Evolutionary conservation across 257 asterid genomes (phyloP).

Genomic region (Sherardia arvensis): DNA sequence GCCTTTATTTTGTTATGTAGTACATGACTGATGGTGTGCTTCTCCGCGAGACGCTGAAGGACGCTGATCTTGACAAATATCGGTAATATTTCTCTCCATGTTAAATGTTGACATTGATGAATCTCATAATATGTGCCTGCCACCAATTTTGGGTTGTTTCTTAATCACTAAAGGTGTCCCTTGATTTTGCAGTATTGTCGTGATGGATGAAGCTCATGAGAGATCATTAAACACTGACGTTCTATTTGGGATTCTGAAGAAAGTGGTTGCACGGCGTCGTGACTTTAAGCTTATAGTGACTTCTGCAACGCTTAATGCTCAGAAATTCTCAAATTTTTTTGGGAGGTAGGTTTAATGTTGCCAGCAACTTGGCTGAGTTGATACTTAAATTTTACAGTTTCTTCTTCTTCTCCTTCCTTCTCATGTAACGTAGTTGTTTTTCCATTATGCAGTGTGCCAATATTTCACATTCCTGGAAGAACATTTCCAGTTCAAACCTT

Average conservation of each 20-base stretch:
- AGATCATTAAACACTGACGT: constrained; percentile 85
- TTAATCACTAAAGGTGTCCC: background rate
- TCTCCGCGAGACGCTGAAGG: constrained; percentile 87
- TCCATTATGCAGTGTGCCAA: constrained; percentile 64
- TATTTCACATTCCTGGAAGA: constrained; percentile 94
- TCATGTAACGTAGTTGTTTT: background rate
- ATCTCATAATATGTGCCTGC: constrained; percentile 5
- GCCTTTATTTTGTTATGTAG: constrained; percentile 26
- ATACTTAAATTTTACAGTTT: background rate
- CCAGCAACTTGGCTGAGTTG: constrained; percentile 1
- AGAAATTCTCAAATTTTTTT: constrained; percentile 80
- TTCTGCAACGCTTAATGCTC: constrained; percentile 89
- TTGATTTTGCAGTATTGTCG: constrained; percentile 49
- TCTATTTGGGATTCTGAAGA: constrained; percentile 87
- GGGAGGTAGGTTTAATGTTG: constrained; percentile 54
- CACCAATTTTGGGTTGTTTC: background rate
- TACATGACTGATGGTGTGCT: constrained; percentile 99
- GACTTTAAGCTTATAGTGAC: constrained; percentile 97
- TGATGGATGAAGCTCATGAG: constrained; percentile 99
- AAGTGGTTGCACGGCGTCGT: constrained; percentile 89
- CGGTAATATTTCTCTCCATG: constrained; percentile 34
- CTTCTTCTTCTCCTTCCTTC: background rate
- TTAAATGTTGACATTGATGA: constrained; percentile 6
- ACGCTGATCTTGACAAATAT: constrained; percentile 87
- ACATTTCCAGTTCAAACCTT: constrained; percentile 77